Conservation (phyloP, 179 eudicot genomes). For the Vitellaria paradoxa region DNA sequence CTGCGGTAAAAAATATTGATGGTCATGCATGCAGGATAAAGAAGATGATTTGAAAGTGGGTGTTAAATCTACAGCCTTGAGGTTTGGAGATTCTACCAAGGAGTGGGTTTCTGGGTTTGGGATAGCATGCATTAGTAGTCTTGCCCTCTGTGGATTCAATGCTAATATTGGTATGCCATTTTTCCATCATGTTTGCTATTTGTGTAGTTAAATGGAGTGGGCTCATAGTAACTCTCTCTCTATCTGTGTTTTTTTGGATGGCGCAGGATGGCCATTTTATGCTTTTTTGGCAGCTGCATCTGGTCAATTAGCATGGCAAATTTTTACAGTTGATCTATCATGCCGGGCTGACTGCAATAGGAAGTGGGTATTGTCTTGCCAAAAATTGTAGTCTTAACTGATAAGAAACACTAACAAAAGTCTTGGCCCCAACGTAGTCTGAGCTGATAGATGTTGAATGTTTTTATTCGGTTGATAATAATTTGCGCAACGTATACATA, state of each 20-base stretch:
- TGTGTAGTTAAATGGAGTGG: neutral
- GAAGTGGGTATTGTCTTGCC: conserved; percentile 48
- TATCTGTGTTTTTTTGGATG: conserved; percentile 16
- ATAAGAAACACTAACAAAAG: too few relatives aligned
- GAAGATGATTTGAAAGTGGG: conserved; percentile 84
- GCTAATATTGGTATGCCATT: conserved; percentile 60
- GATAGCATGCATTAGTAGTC: conserved; percentile 60
- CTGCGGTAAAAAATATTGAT: neutral
- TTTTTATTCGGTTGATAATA: neutral
- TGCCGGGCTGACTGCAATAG: conserved; percentile 76
- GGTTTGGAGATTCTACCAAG: conserved; percentile 86
- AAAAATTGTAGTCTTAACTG: neutral
- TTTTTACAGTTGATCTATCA: conserved; percentile 70
- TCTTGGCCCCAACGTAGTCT: too few relatives aligned
- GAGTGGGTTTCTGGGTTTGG: conserved; percentile 83
- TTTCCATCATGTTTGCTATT: conserved; percentile 5
- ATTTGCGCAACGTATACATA: neutral
- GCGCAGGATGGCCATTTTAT: conserved; percentile 86
- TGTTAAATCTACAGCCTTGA: conserved; percentile 80
- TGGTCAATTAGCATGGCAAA: conserved; percentile 87
- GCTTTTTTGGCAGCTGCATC: conserved; percentile 61
- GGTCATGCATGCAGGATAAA: conserved; percentile 52
- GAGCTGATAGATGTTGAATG: neutral
- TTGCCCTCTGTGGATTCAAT: conserved; percentile 66
- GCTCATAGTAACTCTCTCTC: neutral